Evolutionary conservation across 108 stramenopile species (phyloP).

Genomic region (Skeletonema tropicum): DNA sequence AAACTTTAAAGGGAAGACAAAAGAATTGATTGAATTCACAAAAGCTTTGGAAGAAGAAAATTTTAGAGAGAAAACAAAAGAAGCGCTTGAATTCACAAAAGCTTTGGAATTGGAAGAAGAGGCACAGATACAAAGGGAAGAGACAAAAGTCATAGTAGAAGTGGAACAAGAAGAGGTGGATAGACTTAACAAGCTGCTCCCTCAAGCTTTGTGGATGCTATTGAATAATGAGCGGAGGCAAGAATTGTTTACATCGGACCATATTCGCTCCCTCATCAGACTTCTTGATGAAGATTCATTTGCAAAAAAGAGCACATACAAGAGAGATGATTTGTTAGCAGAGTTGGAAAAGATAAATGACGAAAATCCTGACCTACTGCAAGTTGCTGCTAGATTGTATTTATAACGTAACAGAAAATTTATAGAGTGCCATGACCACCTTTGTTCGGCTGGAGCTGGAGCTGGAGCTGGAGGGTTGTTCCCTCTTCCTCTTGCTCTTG

Average conservation of each 20-base stretch:
- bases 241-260: slow-evolving; percentile 8
- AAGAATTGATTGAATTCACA: slow-evolving; percentile 7
- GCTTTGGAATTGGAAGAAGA: not conserved
- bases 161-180: not conserved
- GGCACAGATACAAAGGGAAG: not conserved
- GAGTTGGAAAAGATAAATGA: slow-evolving; percentile 13
- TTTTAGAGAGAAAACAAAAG: not conserved
- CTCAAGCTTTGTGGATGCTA: slow-evolving; percentile 11
- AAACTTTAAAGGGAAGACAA: not conserved
- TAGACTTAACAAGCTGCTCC: slow-evolving; percentile 1
- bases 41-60: not conserved
- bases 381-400: not conserved
- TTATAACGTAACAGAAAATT: too few species aligned
- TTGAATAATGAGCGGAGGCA: slow-evolving; percentile 10
- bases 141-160: not conserved
- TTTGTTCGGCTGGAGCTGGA: too few species aligned
- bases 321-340: not conserved
- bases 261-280: slow-evolving; percentile 11
- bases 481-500: too few species aligned
- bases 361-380: not conserved
- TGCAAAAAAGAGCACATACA: not conserved
- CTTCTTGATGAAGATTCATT: slow-evolving; percentile 3
- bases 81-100: slow-evolving; percentile 4
- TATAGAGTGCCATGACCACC: too few species aligned
- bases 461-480: too few species aligned